Conservation (phyloP, 2,329 filamentous ascomycete species). For the Paraconiothyrium sp. region DNA sequence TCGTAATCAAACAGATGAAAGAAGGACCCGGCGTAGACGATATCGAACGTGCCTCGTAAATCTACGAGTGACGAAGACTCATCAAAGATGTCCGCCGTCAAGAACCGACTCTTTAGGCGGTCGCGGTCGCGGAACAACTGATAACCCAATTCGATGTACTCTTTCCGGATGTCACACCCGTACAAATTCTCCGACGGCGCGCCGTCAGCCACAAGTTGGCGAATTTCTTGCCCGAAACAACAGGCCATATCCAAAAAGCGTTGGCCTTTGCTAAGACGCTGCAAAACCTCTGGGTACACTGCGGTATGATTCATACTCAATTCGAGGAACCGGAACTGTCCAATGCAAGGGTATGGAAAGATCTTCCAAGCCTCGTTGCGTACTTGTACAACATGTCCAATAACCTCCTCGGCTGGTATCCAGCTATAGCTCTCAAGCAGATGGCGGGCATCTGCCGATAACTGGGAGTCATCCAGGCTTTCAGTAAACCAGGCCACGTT, state of each 20-base stretch:
- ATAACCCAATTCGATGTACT: slow-evolving; percentile 65
- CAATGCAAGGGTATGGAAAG: slow-evolving; percentile 45
- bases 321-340: slow-evolving; percentile 44
- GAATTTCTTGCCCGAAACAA: slow-evolving; percentile 57
- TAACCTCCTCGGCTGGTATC: slow-evolving; percentile 43
- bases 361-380: slow-evolving; percentile 38
- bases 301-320: slow-evolving; percentile 30
- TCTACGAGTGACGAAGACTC: slow-evolving; percentile 35
- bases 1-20: slow-evolving; percentile 54
- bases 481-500: slow-evolving; percentile 39
- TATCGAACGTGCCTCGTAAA: slow-evolving; percentile 45
- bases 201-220: slow-evolving; percentile 52
- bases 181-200: slow-evolving; percentile 51
- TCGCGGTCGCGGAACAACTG: slow-evolving; percentile 43
- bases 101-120: slow-evolving; percentile 59
- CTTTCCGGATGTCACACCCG: slow-evolving; percentile 50
- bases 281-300: slow-evolving; percentile 39
- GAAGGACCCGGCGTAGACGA: slow-evolving; percentile 54
- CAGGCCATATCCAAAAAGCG: slow-evolving; percentile 55
- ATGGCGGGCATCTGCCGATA: slow-evolving; percentile 38
- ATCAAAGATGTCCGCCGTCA: slow-evolving; percentile 61
- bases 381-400: slow-evolving; percentile 42
- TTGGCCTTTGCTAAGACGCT: slow-evolving; percentile 37
- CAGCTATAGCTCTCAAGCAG: slow-evolving; percentile 50
- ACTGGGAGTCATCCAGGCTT: slow-evolving; percentile 29